Evolutionary conservation across 2,329 filamentous ascomycete genomes (phyloP), one percentile per base, ranked within the genome.

Genomic region (Clonostachys solani): DNA sequence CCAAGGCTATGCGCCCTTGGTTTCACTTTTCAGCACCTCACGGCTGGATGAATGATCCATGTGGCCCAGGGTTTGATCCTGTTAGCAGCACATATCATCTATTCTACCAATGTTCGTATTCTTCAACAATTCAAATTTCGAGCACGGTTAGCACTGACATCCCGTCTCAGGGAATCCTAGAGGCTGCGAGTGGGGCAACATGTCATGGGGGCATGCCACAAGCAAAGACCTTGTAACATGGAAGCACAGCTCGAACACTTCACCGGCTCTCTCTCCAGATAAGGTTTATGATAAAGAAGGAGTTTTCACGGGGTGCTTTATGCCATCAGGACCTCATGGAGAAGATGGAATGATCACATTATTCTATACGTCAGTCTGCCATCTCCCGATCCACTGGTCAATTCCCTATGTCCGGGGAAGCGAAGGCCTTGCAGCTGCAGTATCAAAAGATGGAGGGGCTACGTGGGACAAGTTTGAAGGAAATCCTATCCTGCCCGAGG

Each of bases 181-280:
- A 10, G 62, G 58, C 1, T 62, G 56, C 33, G 58, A 60, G 36
- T 72, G 68, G 67, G 65, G 61, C 7, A 60, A 67, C 52, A 66
- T 73, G 45, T 66, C 62, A 16, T 75, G 71, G 73, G 78, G 77
- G 3, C 73, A 79, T 52, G 75, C 75, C 6, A 75, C 68, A 4
- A 78, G 73, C 47, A 49, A 38, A 23, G 59, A 64, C 29, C 53
- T 56, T 4, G 56, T 69, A n/a, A 69, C 65, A 13, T 79, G 76
- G 76, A 53, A 71, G 51, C 64, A 68, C 35, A 62, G 60, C 19
- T 58, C 69, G 23, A 29, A 29, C 35, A 40, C 48, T 6, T 47
- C 46, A 56, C 73, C 48, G 43, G 67, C 51, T 54, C 63, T 48
- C 18, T 62, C 63, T 12, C 69, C 67, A 0, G 54, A 47, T 60